A percentile compares a stretch with the other conserved stretches of the same genome.
Evolutionary conservation across 805 yeast species (phyloP).

Genomic region (Wickerhamomyces canadensis): DNA sequence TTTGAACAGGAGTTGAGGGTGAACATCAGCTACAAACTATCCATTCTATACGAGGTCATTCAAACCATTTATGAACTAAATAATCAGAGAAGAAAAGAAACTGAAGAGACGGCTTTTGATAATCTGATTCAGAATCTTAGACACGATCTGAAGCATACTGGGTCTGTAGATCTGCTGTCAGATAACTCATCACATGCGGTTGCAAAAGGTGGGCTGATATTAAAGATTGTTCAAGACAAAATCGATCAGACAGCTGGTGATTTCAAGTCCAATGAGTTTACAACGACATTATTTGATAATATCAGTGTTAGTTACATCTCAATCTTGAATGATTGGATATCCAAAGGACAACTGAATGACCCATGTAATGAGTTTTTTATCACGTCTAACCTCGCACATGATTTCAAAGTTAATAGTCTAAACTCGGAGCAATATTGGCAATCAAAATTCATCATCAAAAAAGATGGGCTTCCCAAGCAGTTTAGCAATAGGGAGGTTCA

Average conservation of each 20-base stretch:
- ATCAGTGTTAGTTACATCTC: conserved; percentile 58
- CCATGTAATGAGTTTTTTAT: conserved; percentile 80
- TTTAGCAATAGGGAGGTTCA: conserved; percentile 49
- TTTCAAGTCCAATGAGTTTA: conserved; percentile 43
- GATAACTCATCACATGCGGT: conserved; percentile 46
- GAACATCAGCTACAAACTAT: conserved; percentile 34
- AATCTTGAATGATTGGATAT: conserved; percentile 78
- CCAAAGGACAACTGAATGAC: conserved; percentile 68
- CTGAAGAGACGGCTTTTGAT: conserved; percentile 31
- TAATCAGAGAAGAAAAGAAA: conserved; percentile 30
- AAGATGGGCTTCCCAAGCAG: conserved; percentile 69
- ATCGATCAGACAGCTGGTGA: conserved; percentile 64
- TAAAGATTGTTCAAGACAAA: conserved; percentile 55
- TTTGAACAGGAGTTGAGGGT: conserved; percentile 47
- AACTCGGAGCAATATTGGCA: conserved; percentile 66
- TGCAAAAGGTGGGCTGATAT: conserved; percentile 75
- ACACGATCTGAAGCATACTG: conserved; percentile 33
- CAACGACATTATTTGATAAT: conserved; percentile 45
- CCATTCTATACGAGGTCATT: conserved; percentile 54
- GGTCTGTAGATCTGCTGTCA: conserved; percentile 43
- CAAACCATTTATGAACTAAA: conserved; percentile 45
- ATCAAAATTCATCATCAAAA: conserved; percentile 64
- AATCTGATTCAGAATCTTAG: conserved; percentile 38
- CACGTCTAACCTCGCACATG: conserved; percentile 26
- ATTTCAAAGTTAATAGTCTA: conserved; percentile 21